phyloP scores from a whole-genome alignment of 1,284 basidiomycete genomes.

The Cutaneotrichosporon spelunceum region DNA sequence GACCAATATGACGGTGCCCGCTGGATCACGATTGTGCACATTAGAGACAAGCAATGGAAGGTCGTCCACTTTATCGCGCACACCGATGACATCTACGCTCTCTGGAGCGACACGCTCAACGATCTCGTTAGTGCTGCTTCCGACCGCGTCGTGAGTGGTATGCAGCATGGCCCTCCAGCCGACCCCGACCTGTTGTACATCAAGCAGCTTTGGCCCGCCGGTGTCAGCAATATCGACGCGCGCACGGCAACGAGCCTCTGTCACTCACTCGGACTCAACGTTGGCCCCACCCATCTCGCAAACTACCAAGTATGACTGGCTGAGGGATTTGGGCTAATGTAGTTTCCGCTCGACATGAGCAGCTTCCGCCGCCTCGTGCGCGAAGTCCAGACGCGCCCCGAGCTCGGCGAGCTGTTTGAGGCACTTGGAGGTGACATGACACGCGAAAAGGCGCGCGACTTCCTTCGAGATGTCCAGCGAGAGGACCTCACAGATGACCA shows the following conservation, averaged over 20 bases:
- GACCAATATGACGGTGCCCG: constrained; percentile 53
- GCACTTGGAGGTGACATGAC: constrained; percentile 9
- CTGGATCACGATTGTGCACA: constrained; percentile 56
- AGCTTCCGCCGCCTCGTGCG: constrained; percentile 85
- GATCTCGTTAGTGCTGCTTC: constrained; percentile 45
- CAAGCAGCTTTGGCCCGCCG: constrained; percentile 46
- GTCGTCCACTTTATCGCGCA: constrained; percentile 83
- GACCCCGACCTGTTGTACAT: constrained; percentile 49
- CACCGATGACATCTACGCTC: constrained; percentile 63
- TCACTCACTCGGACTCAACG: constrained; percentile 54
- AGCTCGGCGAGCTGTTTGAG: constrained; percentile 68
- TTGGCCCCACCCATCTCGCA: constrained; percentile 2
- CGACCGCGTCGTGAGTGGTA: constrained; percentile 35
- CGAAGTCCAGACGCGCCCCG: constrained; percentile 74
- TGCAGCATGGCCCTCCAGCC: constrained; percentile 32
- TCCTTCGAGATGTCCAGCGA: constrained; percentile 67
- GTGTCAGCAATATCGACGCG: constrained; percentile 33
- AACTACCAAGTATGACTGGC: constrained; percentile 12
- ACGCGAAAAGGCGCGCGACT: constrained; percentile 60
- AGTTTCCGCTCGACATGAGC: constrained; percentile 64
- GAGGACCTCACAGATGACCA: constrained; percentile 49
- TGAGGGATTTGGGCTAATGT: not conserved
- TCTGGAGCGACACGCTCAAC: constrained; percentile 55
- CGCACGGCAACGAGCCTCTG: constrained; percentile 62
- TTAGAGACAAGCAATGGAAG: constrained; percentile 71